phyloP scores from a whole-genome alignment of 1,139 yeast genomes.

The Blastobotrys elegans region DNA sequence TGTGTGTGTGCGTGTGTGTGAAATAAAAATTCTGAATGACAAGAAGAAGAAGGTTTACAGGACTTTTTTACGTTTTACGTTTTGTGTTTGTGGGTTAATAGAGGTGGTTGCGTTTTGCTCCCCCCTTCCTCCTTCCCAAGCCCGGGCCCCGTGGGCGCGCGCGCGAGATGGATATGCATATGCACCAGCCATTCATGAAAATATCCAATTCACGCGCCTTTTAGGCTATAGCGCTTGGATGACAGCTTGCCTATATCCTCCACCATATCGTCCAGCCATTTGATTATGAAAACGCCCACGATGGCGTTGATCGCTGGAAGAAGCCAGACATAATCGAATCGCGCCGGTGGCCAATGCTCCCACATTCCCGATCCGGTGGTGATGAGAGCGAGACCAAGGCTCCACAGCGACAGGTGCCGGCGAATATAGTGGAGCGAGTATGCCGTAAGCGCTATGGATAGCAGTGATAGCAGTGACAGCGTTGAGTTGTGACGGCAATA shows the following conservation, averaged over 20 bases:
- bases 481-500: constrained; percentile 31
- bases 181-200: too few relatives aligned
- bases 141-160: too few relatives aligned
- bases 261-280: constrained; percentile 27
- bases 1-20: too few relatives aligned
- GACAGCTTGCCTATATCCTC: constrained; percentile 16
- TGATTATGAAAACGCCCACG: constrained; percentile 23
- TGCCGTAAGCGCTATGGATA: constrained; percentile 26
- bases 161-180: too few relatives aligned
- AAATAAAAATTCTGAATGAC: too few relatives aligned
- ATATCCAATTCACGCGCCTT: constrained; percentile 30
- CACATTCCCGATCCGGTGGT: constrained; percentile 25
- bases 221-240: constrained; percentile 26
- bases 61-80: too few relatives aligned
- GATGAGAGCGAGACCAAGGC: constrained; percentile 23
- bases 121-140: too few relatives aligned
- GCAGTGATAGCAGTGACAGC: constrained; percentile 30
- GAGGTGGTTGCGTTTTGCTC: too few relatives aligned
- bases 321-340: constrained; percentile 34
- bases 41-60: too few relatives aligned
- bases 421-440: constrained; percentile 21
- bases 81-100: too few relatives aligned
- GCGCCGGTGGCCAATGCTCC: constrained; percentile 28
- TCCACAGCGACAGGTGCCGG: constrained; percentile 14
- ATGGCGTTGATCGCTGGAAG: constrained; percentile 28